Base-by-base conservation (phyloP, 306 rosid genomes). In the Clitoria ternatea region DNA sequence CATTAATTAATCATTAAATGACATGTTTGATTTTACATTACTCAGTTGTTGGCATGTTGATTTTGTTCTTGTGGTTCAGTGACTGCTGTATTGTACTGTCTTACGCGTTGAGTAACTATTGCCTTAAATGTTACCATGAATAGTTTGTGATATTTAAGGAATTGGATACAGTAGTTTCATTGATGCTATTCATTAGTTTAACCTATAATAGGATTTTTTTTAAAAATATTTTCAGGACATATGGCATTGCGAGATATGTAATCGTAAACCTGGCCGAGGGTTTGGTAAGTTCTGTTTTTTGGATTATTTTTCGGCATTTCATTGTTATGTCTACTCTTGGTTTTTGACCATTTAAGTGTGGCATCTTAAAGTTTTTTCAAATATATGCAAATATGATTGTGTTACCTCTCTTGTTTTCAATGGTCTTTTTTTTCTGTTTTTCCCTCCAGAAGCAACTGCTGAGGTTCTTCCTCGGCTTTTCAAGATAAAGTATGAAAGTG, bases 221-320 rank as follows among this genome's bases (percentile, higher is more conserved):
- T n/a, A n/a, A n/a, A 27, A 55, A 36, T 72, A 33, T 82, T 83
- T 85, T 66, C 96, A 93, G 98, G 98, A 93, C 84, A 94, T 81
- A 70, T 93, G 98, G 98, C 97, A 90, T 68, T 93, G 98, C 40
- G 98, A 90, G 77, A 93, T 93, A 82, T 93, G 98, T 85, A 93
- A 88, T 40, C 96, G 88, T 75, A 93, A 93, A 83, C 97, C 98
- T 67, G 98, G 98, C 49, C 97, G 98, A 48, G 98, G 98, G 62
- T 93, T 93, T 69, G 97, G 98, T 90, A 83, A 14, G 91, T 73
- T 74, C 15, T 56, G 6, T 1, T 18, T 43, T 72, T 49, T 73
- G 0, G 27, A 39, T 44, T 56, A n/a, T 27, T 36, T 76, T 69
- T 70, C 55, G 13, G 24, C 40, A 39, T 50, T 43, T 68, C 15